Percentiles rank a stretch among this genome's conserved stretches.
Conservation (phyloP, 2,329 filamentous ascomycete species). For the Zopfia rhizophila region DNA sequence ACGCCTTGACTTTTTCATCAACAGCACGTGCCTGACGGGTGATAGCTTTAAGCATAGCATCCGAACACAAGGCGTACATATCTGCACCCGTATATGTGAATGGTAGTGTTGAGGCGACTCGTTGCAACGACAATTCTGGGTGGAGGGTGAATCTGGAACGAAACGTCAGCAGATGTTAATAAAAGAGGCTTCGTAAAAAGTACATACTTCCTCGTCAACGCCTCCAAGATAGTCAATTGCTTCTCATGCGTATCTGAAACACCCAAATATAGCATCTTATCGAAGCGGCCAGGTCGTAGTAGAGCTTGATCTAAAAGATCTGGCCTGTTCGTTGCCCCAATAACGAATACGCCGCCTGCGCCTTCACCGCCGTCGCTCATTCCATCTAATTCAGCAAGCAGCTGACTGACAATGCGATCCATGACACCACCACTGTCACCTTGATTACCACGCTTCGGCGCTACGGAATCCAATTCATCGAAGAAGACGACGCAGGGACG, state of each 20-base stretch:
- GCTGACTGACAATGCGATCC: constrained; percentile 95
- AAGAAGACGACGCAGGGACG: constrained; percentile 93
- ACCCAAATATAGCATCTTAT: constrained; percentile 98
- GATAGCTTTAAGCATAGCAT: constrained; percentile 98
- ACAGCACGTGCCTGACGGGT: constrained; percentile 87
- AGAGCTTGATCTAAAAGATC: constrained; percentile 92
- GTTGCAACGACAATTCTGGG: constrained; percentile 77
- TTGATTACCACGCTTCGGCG: constrained; percentile 95
- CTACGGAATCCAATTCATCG: constrained; percentile 91
- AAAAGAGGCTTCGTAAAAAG: not conserved
- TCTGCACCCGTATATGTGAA: constrained; percentile 98
- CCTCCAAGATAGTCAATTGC: constrained; percentile 92
- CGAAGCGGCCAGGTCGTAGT: constrained; percentile 88
- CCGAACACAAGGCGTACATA: constrained; percentile 95
- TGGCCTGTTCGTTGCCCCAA: constrained; percentile 94
- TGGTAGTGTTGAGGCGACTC: constrained; percentile 80
- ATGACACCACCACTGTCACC: constrained; percentile 97
- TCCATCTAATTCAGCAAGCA: constrained; percentile 93
- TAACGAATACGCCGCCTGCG: constrained; percentile 89
- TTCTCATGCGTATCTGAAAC: constrained; percentile 97
- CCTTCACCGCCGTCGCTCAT: constrained; percentile 92
- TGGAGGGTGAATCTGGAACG: constrained; percentile 81
- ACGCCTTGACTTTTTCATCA: constrained; percentile 79
- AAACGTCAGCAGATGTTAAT: constrained; percentile 12
- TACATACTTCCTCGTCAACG: constrained; percentile 91